phyloP scores from a whole-genome alignment of 306 rosid genomes.

The Datisca glomerata region DNA sequence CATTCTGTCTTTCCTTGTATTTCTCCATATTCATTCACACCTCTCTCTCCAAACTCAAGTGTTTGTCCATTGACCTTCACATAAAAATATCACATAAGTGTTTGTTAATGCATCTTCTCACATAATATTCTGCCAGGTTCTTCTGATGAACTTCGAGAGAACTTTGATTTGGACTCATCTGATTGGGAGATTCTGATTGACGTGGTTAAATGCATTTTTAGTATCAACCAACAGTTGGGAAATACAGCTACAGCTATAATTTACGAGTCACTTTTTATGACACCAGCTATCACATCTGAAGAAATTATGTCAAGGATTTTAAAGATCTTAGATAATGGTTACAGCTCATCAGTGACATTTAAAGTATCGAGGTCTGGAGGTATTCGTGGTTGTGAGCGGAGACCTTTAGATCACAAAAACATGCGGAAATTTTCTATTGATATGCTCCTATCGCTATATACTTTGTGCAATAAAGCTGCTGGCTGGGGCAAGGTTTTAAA shows the following conservation, averaged over 20 bases:
- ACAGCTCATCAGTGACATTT: slow-evolving; percentile 38
- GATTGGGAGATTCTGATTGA: slow-evolving; percentile 52
- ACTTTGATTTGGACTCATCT: slow-evolving; percentile 28
- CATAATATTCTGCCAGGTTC: slow-evolving; percentile 33
- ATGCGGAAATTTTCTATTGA: slow-evolving; percentile 69
- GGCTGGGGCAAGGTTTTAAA: slow-evolving; percentile 59
- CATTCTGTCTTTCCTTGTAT: not conserved
- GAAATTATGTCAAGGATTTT: slow-evolving; percentile 45
- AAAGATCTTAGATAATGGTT: slow-evolving; percentile 72
- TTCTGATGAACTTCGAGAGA: slow-evolving; percentile 49
- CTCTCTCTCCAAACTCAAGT: not conserved
- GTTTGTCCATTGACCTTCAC: slow-evolving; percentile 1
- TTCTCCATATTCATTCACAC: not conserved
- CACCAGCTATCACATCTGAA: slow-evolving; percentile 42
- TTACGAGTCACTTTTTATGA: slow-evolving; percentile 57
- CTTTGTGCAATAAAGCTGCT: slow-evolving; percentile 53
- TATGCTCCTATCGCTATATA: slow-evolving; percentile 70
- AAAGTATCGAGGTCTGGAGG: slow-evolving; percentile 21
- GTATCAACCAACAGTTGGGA: slow-evolving; percentile 69
- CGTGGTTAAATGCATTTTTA: slow-evolving; percentile 51
- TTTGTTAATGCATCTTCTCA: slow-evolving; percentile 7
- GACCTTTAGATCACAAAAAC: slow-evolving; percentile 45
- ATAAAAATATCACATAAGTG: no score
- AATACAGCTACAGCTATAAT: slow-evolving; percentile 63
- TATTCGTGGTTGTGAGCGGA: slow-evolving; percentile 40